Percentiles rank a stretch among this genome's conserved stretches.
phyloP scores from a whole-genome alignment of 129 eudicot species.

The Erigeron canadensis region DNA sequence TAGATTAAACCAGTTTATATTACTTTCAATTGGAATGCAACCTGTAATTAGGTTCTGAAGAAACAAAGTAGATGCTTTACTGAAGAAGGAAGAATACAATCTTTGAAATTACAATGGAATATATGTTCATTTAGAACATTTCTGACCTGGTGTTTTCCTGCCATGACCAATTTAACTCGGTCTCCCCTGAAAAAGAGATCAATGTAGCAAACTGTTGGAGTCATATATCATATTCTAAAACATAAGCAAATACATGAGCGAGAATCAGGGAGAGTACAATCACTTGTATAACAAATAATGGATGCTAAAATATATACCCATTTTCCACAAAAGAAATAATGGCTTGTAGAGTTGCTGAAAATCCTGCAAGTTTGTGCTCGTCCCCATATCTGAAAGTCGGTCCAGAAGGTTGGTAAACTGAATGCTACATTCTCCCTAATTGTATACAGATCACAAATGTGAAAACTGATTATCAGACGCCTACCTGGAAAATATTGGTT shows the following conservation, averaged over 20 bases:
- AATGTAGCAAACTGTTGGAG: constrained; percentile 30
- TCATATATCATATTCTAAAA: constrained; percentile 1
- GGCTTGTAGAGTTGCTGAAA: constrained; percentile 99
- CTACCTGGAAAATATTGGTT: constrained; percentile 96
- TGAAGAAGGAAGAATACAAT: background rate
- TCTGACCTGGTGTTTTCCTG: constrained; percentile 96
- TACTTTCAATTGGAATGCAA: background rate
- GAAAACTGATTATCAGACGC: constrained; percentile 6
- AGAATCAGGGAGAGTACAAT: background rate
- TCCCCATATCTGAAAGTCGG: constrained; percentile 74
- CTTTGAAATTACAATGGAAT: background rate
- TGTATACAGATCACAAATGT: background rate
- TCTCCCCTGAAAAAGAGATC: constrained; percentile 74
- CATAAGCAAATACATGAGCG: constrained; percentile 12
- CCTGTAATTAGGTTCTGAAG: background rate
- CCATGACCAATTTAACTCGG: constrained; percentile 74
- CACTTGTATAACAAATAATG: background rate
- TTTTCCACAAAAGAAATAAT: constrained; percentile 95
- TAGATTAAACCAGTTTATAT: background rate
- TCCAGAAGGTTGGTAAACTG: constrained; percentile 9
- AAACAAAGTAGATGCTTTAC: background rate
- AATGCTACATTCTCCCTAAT: constrained; percentile 1
- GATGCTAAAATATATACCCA: constrained; percentile 57
- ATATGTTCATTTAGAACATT: constrained; percentile 15
- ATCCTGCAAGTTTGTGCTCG: constrained; percentile 94